phyloP scores from a whole-genome alignment of 441 rosid genomes.

The Erysimum pusillum region DNA sequence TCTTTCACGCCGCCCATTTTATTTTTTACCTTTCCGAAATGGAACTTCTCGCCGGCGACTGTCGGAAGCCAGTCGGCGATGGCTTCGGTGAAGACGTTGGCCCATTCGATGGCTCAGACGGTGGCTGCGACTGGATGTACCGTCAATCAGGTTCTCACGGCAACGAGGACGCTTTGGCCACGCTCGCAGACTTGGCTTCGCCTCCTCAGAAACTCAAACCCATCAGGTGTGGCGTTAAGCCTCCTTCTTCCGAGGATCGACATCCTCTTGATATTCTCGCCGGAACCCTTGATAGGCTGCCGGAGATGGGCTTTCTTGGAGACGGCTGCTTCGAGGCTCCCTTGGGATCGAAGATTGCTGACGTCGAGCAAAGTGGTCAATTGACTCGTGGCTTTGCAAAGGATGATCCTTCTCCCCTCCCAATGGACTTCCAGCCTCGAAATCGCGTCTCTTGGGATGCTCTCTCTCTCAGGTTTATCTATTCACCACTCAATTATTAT shows the following conservation, averaged over 20 bases:
- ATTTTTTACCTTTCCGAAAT: conserved; percentile 49
- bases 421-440: conserved; percentile 21
- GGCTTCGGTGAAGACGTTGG: conserved; percentile 55
- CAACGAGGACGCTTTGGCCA: conserved; percentile 42
- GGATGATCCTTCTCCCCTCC: conserved; percentile 3
- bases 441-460: conserved; percentile 26
- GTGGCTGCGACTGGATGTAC: conserved; percentile 41
- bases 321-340: conserved; percentile 50
- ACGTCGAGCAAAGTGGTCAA: conserved; percentile 38
- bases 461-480: conserved; percentile 38
- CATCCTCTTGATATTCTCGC: conserved; percentile 46
- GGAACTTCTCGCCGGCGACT: conserved; percentile 69
- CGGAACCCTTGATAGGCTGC: conserved; percentile 45
- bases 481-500: not conserved
- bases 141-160: conserved; percentile 37
- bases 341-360: conserved; percentile 41
- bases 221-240: conserved; percentile 59
- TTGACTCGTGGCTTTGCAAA: conserved; percentile 25
- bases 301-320: conserved; percentile 49
- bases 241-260: conserved; percentile 49
- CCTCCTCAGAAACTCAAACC: conserved; percentile 83
- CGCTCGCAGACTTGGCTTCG: conserved; percentile 47
- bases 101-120: conserved; percentile 51
- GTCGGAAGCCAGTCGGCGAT: conserved; percentile 43
- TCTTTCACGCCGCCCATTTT: conserved; percentile 45